Evolutionary conservation across 2,329 filamentous ascomycete genomes (phyloP), one percentile per base, ranked within the genome.

Genomic region (Helicocarpus griseus): DNA sequence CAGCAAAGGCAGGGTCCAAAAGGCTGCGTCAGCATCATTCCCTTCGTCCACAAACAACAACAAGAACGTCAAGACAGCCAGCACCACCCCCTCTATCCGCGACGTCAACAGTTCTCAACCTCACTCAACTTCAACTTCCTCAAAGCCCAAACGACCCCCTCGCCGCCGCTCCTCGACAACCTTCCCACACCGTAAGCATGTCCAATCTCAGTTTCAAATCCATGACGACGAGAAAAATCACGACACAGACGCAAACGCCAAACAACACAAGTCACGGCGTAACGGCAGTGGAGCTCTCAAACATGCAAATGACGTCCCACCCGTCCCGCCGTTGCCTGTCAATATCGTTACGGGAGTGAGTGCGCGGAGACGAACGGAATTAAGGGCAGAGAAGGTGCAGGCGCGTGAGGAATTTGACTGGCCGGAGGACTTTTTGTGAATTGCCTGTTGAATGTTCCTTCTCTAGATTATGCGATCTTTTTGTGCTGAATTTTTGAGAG

Each of bases 371-470:
- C 41, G 17, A n/a, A 14, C 13, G n/a, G 41, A 35, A 17, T 14
- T 24, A 19, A 59, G 62, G 28, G 57, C 58, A 13, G 57, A 50
- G n/a, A 63, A 58, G 51, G 60, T 51, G 41, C 50, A 51, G 22
- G 54, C 44, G 54, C 53, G 19, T 14, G 58, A 65, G 38, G 57
- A 60, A n/a, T 73, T 71, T 50, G 61, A 65, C 21, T 74, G 71
- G 72, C 69, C 69, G 4, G 69, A 70, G 7, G 70, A 72, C 54
- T 63, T 71, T 7, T 73, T 73, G 52, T 73, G 55, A 50, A 24
- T 17, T 14, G 26, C n/a, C 33, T 21, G 14, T 19, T 8, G 4
- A 5, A 7, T 45, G 24, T 29, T 45, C 21, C 9, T 43, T 28
- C 24, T 43, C 11, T 28, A 6, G 6, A n/a, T 43, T 11, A 3